Evolutionary conservation across 2,329 filamentous ascomycete genomes (phyloP), one percentile per base, ranked within the genome.

Genomic region (Coniella lustricola): DNA sequence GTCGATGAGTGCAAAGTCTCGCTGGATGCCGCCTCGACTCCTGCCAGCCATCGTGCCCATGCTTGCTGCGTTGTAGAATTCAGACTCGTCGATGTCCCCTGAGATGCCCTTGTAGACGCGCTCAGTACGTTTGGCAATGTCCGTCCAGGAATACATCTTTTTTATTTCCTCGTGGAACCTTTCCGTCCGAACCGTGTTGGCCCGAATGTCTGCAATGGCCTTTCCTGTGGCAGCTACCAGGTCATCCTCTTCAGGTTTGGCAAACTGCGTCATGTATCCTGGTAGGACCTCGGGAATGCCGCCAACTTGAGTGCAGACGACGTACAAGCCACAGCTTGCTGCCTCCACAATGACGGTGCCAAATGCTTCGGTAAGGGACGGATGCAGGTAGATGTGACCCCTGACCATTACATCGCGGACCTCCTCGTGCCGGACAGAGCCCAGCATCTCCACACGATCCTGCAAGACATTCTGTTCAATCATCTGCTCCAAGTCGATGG

Each of bases 121-220:
- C 68, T 98, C 93, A 0, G 93, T 97, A 48, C 93, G 85, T 58
- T 86, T 79, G 13, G 93, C 93, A 22, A 98, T 91, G 64, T 98
- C 91, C 22, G 87, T 87, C 93, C 93, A 98, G 1, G 89, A 95
- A 69, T 98, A 98, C 93, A 97, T 97, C 71, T 87, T 87, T 66
- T 91, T 90, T 54, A 98, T 93, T 66, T 97, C 87, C 56, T 95
- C 91, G 64, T 98, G 93, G 62, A 98, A 98, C 36, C 85, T 81
- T 64, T 97, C 91, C 1, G 93, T 95, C 54, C 89, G 83, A 22
- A 98, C 85, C 59, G 85, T 88, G 57, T 90, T 91, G 5, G 85
- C 85, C 38, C 91, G 83, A 48, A 98, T 75, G 25, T 87, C 85
- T 0, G 83, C 85, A 53, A 98, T 97, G 16, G 94, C 93, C 56